Percentiles rank a stretch among this genome's conserved stretches.
Evolutionary conservation across 768 basidiomycete genomes (phyloP).

Genomic region (Clavulina sp.): DNA sequence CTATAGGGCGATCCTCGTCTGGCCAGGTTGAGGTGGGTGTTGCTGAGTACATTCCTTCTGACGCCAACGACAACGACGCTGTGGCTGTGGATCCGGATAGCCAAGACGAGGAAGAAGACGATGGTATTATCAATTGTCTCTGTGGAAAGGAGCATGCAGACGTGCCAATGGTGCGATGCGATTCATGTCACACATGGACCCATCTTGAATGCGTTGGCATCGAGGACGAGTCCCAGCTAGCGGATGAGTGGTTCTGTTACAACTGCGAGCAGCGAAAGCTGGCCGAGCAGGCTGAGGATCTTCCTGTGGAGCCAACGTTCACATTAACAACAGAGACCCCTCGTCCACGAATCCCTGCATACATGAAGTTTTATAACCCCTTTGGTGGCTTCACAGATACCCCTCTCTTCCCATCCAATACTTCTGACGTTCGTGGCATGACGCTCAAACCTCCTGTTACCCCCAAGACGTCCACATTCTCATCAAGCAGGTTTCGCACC

Average conservation of each 20-base stretch:
- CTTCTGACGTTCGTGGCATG: not conserved
- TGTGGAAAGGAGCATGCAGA: slow-evolving; percentile 54
- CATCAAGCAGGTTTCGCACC: not conserved
- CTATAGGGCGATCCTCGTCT: slow-evolving; percentile 14
- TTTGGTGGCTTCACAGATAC: too few relatives aligned
- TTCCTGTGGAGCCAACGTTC: not conserved
- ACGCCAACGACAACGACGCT: too few relatives aligned
- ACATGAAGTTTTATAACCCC: not conserved
- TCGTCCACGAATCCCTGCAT: not conserved
- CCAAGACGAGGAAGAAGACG: slow-evolving; percentile 23
- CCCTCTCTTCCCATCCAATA: not conserved
- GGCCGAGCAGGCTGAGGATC: not conserved
- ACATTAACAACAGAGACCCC: not conserved
- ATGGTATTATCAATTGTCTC: slow-evolving; percentile 41
- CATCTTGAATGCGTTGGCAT: slow-evolving; percentile 70
- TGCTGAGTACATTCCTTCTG: not conserved
- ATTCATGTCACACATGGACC: slow-evolving; percentile 65
- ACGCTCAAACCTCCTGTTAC: not conserved
- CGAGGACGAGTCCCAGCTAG: slow-evolving; percentile 40
- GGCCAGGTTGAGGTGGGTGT: not conserved
- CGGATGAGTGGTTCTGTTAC: slow-evolving; percentile 60
- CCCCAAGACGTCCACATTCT: not conserved
- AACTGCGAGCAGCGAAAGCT: slow-evolving; percentile 22
- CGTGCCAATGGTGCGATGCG: slow-evolving; percentile 65
- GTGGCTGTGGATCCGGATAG: slow-evolving; percentile 23